A percentile compares a stretch with the other conserved stretches of the same genome.
phyloP scores from a whole-genome alignment of 1,139 yeast genomes.

The Kodamaea fungicola region DNA sequence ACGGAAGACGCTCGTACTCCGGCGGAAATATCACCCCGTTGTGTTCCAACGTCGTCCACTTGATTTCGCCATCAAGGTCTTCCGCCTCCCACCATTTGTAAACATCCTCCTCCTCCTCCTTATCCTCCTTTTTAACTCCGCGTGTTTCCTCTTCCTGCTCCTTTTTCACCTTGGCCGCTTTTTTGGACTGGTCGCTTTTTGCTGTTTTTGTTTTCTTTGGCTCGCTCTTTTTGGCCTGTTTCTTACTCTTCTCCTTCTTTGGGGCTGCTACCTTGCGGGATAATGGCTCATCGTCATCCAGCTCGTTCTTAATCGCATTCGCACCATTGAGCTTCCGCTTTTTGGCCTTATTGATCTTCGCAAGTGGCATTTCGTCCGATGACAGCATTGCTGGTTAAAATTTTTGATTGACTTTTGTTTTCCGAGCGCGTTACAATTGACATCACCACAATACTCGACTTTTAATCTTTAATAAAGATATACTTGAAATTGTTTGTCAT shows the following conservation, averaged over 20 bases:
- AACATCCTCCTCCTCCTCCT: constrained; percentile 26
- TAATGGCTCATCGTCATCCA: constrained; percentile 12
- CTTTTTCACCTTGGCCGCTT: neutral
- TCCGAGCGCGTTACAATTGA: neutral
- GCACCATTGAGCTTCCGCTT: constrained; percentile 3
- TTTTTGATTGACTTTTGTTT: neutral
- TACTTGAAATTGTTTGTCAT: too few species aligned
- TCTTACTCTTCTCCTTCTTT: constrained; percentile 4
- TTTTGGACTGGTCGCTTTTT: constrained; percentile 2
- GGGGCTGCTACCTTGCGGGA: constrained; percentile 4
- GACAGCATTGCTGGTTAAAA: constrained; percentile 5
- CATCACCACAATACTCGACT: too few species aligned
- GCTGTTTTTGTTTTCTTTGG: constrained; percentile 3
- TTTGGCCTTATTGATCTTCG: constrained; percentile 5
- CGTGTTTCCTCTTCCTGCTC: neutral
- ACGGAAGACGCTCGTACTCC: constrained; percentile 80
- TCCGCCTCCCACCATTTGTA: constrained; percentile 89
- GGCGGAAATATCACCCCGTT: constrained; percentile 95
- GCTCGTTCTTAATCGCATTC: constrained; percentile 4
- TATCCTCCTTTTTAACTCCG: constrained; percentile 4
- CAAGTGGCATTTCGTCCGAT: constrained; percentile 9
- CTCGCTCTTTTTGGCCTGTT: constrained; percentile 1
- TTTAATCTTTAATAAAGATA: too few species aligned
- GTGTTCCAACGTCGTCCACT: constrained; percentile 86
- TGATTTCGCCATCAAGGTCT: constrained; percentile 64